Evolutionary conservation across 371 early-diverging fungal genomes (phyloP), one percentile per base, ranked within the genome.

Genomic region (Paraphysoderma sedebokerense): DNA sequence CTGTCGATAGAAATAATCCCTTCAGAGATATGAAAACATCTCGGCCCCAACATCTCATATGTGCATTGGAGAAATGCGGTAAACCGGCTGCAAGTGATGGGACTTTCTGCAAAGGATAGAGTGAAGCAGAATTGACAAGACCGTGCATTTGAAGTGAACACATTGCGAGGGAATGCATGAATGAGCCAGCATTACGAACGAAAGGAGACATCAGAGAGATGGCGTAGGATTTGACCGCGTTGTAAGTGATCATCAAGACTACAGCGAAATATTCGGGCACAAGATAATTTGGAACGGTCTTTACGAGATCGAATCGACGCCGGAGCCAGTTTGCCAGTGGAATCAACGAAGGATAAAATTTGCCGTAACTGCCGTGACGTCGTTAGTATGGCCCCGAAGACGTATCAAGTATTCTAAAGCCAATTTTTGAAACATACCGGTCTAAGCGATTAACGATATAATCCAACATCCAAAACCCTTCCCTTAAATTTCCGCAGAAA

Each of bases 31-130:
- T 88, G 57, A 92, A 92, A 17, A 89, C 81, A 66, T 98, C 98
- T 28, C 98, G 81, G 5, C 98, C 98, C 98, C 98, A 98, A 52
- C 85, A 82, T 30, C 98, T 75, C 92, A 92, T 92, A 55, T 85
- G 83, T n/a, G 72, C 68, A 2, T 72, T 74, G 2, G 91, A 71
- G 49, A 98, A 98, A 50, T 95, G 96, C n/a, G 95, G 87, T 30
- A 98, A 66, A 2, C 98, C 98, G 5, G 98, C 98, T 22, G 96
- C 92, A 46, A 95, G 65, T 31, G 74, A 73, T 1, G 83, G 69
- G 0, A 51, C 46, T 33, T 63, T 50, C 22, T n/a, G 55, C 47
- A 56, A 68, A 0, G 95, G 92, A 34, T 74, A 67, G 23, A 97
- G 66, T 1, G 85, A 78, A 0, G 95, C 76, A 5, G 86, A 81